Base-by-base conservation (phyloP, 805 yeast genomes). In the Candida mattraensis region DNA sequence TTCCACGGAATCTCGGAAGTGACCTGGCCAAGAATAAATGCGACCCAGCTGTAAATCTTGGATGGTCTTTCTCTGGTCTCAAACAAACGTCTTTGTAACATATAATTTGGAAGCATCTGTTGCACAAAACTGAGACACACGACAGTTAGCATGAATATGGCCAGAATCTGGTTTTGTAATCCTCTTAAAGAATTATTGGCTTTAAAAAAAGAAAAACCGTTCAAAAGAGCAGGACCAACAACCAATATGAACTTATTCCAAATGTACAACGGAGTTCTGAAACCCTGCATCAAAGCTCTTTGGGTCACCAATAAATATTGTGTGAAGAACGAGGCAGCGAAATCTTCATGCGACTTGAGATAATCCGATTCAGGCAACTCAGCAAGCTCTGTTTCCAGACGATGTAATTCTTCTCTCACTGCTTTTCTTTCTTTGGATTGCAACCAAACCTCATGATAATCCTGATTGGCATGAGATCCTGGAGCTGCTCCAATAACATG, bases 401-500 rank as follows among this genome's bases (percentile, higher is more conserved):
- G n/a, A n/a, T n/a, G n/a, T n/a, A n/a, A n/a, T n/a, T n/a, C n/a
- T n/a, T n/a, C n/a, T n/a, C n/a, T n/a, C n/a, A n/a, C n/a, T n/a
- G n/a, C n/a, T n/a, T n/a, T n/a, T n/a, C n/a, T n/a, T n/a, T n/a
- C n/a, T n/a, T 7, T 28, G 29, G 40, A 40, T 58, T 58, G 61
- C 10, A 45, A 45, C 91, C 91, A 83, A 8, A 74, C 65, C 7
- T 78, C 75, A 54, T 69, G 65, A 78, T 83, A 83, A 56, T 83
- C 80, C 32, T 69, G 71, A 17, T 59, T 51, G 12, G 72, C 74
- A 35, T 63, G 55, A 4, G 87, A 79, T 24, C 86, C 80, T 4
- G 89, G 87, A 53, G 86, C 88, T 17, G 89, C 88, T 42, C 91
- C 89, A 58, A 83, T 79, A 38, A 76, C 76, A 41, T 79, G 78